phyloP scores from a whole-genome alignment of 192 early-diverging fungal genomes.

The Haplosporangium gracile region DNA sequence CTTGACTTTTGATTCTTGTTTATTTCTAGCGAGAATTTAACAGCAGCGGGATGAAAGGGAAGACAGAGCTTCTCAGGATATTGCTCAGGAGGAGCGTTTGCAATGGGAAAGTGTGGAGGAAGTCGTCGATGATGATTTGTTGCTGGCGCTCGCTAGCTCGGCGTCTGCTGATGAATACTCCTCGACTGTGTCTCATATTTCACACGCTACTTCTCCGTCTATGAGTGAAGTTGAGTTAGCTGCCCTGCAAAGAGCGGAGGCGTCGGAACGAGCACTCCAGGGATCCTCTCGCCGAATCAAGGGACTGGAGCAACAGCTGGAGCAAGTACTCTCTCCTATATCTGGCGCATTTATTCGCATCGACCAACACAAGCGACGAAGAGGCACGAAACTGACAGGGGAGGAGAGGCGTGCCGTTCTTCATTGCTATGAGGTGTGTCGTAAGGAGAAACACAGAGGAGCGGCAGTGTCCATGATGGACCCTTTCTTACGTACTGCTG shows the following conservation, averaged over 20 bases:
- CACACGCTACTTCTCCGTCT: too few species aligned
- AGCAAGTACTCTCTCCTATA: neutral
- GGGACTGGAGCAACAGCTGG: neutral
- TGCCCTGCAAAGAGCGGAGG: too few species aligned
- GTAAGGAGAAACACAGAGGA: neutral
- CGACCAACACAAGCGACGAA: slow-evolving; percentile 8
- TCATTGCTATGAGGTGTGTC: slow-evolving; percentile 11
- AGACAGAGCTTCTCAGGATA: neutral
- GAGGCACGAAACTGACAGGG: slow-evolving; percentile 14
- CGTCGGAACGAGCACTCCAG: neutral
- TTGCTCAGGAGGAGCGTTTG: neutral
- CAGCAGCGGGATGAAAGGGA: slow-evolving; percentile 5
- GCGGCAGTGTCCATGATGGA: neutral
- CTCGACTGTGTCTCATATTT: neutral
- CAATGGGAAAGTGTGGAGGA: neutral
- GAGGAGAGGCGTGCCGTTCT: slow-evolving; percentile 17
- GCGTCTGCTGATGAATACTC: neutral
- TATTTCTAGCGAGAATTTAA: neutral
- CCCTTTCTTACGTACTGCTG: slow-evolving; percentile 11
- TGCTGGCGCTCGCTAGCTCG: neutral
- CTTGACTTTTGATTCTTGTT: too few species aligned
- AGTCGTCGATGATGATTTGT: neutral
- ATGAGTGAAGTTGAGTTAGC: too few species aligned
- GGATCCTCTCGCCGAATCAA: neutral
- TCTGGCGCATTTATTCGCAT: neutral